Base-by-base conservation (phyloP, 176 grass and related monocot genomes). In the Aegilops longissima region DNA sequence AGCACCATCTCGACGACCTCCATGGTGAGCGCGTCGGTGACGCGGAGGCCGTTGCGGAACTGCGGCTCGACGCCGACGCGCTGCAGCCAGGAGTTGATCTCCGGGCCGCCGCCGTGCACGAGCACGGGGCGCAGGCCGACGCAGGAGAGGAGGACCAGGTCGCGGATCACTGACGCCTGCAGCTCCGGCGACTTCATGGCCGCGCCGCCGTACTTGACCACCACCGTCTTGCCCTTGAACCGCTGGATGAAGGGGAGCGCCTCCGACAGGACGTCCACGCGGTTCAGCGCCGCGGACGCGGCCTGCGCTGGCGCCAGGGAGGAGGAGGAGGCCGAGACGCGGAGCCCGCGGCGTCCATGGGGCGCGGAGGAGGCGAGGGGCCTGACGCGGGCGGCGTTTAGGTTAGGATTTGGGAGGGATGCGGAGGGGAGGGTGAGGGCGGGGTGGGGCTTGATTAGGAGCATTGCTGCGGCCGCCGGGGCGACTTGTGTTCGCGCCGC, bases 1-100 rank as follows among this genome's bases (percentile, higher is more conserved):
- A 95, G 91, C n/a, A 93, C 91, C 96, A 91, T 95, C 91, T 93
- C 89, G 3, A 93, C 90, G 71, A 95, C 88, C 89, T 95, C 93
- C 95, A 92, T 95, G 62, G 90, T 91, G 47, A 84, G 66, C 33
- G 90, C 88, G 85, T 98, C 88, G 5, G 96, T 95, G 42, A 98
- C 86, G 74, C 88, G 90, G 82, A 98, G 92, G 24, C 93, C 90
- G 68, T 95, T 87, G 63, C 78, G 82, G 86, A 95, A 98, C 93
- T 92, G 83, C 3, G 88, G 86, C 73, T 91, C 77, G 68, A 91
- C 78, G 79, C 86, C 84, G 75, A 92, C 82, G 82, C 81, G 83
- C 23, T 31, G 36, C 89, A 95, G 77, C 91, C 73, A 91, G 34
- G 91, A 87, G 87, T 95, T 98, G n/a, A 95, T 98, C 80, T 94